These are phyloP conservation scores for Actinidia arguta DNA, from an alignment of 179 eudicot genomes.

Conservation along the genomic window DNA sequence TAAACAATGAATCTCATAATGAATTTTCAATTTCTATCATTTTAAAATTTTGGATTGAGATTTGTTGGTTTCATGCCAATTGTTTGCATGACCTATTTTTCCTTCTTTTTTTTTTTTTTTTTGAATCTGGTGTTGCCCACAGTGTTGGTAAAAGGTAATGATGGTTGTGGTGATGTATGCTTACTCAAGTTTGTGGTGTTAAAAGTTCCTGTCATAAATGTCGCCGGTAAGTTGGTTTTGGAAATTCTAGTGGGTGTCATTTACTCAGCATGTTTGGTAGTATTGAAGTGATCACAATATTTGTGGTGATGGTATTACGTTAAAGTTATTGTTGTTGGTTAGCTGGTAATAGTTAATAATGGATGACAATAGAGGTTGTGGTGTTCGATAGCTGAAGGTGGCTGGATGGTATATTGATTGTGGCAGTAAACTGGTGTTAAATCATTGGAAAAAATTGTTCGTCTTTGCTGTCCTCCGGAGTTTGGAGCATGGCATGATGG, in stretches of 20 bases:
- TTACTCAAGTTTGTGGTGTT: not conserved
- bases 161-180: not conserved
- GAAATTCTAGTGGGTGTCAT: not conserved
- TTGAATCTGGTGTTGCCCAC: not conserved
- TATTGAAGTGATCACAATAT: not conserved
- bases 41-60: slow-evolving; percentile 8
- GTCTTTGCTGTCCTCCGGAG: too few relatives aligned
- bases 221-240: not conserved
- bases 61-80: not conserved
- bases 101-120: too few relatives aligned
- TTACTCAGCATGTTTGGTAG: not conserved
- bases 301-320: not conserved
- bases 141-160: not conserved
- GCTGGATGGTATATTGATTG: not conserved
- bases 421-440: not conserved
- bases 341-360: not conserved
- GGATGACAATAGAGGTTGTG: not conserved
- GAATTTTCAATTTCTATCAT: not conserved
- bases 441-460: not conserved
- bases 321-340: not conserved
- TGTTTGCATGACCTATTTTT: not conserved
- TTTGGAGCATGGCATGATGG: not conserved
- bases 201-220: slow-evolving; percentile 7
- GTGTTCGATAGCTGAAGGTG: not conserved
- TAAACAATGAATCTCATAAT: not conserved